Evolutionary conservation across 192 early-diverging fungal genomes (phyloP), one percentile per base, ranked within the genome.

Genomic region (Kappamyces sp.): DNA sequence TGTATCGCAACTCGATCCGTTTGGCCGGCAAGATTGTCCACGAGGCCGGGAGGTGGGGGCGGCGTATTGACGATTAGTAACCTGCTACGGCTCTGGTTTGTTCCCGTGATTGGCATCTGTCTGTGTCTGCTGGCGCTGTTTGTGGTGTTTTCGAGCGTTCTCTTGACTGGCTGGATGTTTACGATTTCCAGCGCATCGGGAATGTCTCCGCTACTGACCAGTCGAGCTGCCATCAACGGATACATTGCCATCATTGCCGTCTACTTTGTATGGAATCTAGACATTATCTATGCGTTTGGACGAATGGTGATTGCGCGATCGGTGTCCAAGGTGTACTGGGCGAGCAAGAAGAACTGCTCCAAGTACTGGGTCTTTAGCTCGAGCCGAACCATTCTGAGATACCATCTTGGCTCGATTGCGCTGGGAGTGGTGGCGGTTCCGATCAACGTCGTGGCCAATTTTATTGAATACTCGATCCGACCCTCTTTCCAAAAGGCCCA

Each of bases 371-470:
- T 52, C 12, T 31, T 38, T 15, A 31, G 4, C 50, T 38, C 40
- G 50, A 14, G 36, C 40, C 12, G 36, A 11, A 34, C 36, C 14
- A 29, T 39, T 14, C 4, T 30, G 12, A 4, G 3, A 12, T 52
- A 29, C 14, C 50, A 52, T 7, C 50, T 52, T 52, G 50, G 50
- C 12, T 52, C 50, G 4, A 52, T 52, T 2, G 50, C 50, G 4
- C 36, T 38, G 15, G 50, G 50, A 12, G 22, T 52, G n/a, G 15
- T 52, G 11, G 50, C 50, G 14, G 40, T 52, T 1, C 50, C 50
- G 40, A 30, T 52, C 22, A 52, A 52, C 29, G 50, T 38, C 36
- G 7, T 52, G 5, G 50, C 40, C 3, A 52, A 52, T n/a, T 39
- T 52, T 4, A 52, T 52, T 4, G 50, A 52, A 30, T 52, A 38